These are phyloP conservation scores for Debaryomyces singareniensis DNA, from an alignment of 1,139 yeast species.

Conservation along the genomic window DNA sequence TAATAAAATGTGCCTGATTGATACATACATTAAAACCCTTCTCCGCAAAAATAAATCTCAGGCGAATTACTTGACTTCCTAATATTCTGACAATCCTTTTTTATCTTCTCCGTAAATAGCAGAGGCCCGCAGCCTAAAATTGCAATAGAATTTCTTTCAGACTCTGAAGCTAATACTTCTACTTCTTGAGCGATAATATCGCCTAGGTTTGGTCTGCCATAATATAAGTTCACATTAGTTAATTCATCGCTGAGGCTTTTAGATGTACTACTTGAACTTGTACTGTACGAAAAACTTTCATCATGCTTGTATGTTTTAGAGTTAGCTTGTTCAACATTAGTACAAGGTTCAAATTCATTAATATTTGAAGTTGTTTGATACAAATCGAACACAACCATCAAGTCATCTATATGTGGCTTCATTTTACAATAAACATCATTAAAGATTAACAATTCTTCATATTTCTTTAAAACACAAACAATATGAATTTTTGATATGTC, in stretches of 20 bases:
- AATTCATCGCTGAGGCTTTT: neutral
- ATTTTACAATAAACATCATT: constrained; percentile 25
- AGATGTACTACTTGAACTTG: too few relatives aligned
- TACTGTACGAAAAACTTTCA: neutral
- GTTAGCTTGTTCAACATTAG: neutral
- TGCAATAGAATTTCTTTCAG: constrained; percentile 20
- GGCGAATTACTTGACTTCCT: constrained; percentile 22
- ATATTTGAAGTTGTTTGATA: constrained; percentile 11
- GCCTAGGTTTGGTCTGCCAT: neutral
- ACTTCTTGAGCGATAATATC: neutral
- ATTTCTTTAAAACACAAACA: constrained; percentile 28
- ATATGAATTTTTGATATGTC: constrained; percentile 26
- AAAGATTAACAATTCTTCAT: constrained; percentile 30
- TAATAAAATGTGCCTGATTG: too few relatives aligned
- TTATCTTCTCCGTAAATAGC: constrained; percentile 19
- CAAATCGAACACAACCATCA: constrained; percentile 15
- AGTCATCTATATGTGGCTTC: constrained; percentile 16
- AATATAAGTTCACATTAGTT: neutral
- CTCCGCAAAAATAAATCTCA: constrained; percentile 31
- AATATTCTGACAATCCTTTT: constrained; percentile 20
- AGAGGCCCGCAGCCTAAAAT: constrained; percentile 35
- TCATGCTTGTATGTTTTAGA: neutral
- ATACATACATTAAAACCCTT: constrained; percentile 8
- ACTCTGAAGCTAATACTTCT: neutral
- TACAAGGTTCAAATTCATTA: neutral